A percentile compares a stretch with the other conserved stretches of the same genome.
Evolutionary conservation across 2,329 filamentous ascomycete species (phyloP).

Genomic region (Hypoxylon sp.): DNA sequence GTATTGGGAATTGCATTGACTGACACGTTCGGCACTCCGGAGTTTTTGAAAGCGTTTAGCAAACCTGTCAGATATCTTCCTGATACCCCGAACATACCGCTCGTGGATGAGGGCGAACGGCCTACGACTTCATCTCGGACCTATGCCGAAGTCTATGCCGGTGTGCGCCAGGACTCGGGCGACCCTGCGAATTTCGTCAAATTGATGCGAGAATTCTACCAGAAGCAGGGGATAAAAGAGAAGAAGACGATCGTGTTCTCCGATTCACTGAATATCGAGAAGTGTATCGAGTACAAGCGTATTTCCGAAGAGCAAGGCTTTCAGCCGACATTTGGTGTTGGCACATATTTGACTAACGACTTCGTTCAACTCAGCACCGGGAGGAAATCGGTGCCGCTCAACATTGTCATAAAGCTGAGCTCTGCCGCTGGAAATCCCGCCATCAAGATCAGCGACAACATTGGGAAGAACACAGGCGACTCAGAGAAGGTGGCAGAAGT

Average conservation of each 20-base stretch:
- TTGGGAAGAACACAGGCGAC: constrained; percentile 95
- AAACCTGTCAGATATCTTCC: constrained; percentile 69
- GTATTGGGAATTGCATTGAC: constrained; percentile 91
- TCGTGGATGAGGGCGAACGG: constrained; percentile 60
- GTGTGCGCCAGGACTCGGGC: constrained; percentile 91
- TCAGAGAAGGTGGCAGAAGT: constrained; percentile 83
- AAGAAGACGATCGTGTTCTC: constrained; percentile 96
- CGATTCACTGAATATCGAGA: constrained; percentile 92
- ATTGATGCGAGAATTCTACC: constrained; percentile 85
- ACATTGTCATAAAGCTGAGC: constrained; percentile 98
- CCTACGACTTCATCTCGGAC: constrained; percentile 65
- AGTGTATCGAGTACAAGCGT: constrained; percentile 90
- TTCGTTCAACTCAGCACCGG: constrained; percentile 80
- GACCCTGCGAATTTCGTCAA: constrained; percentile 86
- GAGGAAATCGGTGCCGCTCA: constrained; percentile 89
- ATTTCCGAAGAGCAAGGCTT: constrained; percentile 86
- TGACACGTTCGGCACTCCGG: constrained; percentile 94
- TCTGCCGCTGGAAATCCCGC: constrained; percentile 85
- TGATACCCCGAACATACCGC: constrained; percentile 56
- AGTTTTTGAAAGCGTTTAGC: constrained; percentile 88
- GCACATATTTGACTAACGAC: constrained; percentile 96
- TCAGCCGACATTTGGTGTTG: constrained; percentile 90
- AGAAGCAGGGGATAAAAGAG: constrained; percentile 79
- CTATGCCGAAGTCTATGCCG: constrained; percentile 86
- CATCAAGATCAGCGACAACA: constrained; percentile 93